These are phyloP conservation scores for Kodamaea nitidulidarum DNA, from an alignment of 805 yeast genomes.

Conservation along the genomic window DNA sequence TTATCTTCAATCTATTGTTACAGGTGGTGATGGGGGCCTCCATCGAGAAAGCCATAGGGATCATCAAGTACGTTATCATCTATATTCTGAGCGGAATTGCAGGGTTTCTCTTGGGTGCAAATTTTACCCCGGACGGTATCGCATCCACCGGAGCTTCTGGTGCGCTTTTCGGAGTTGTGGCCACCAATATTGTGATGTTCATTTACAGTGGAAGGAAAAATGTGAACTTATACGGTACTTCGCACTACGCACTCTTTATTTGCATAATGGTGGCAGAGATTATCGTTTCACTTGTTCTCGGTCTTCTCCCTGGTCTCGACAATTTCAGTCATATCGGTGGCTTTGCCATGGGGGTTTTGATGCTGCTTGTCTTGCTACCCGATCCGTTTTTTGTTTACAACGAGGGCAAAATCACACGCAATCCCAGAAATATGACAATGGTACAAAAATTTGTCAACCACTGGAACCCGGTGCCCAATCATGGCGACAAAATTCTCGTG, in stretches of 20 bases:
- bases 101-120: constrained; percentile 67
- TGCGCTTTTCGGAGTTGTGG: constrained; percentile 64
- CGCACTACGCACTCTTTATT: constrained; percentile 45
- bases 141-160: constrained; percentile 72
- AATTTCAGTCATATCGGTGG: constrained; percentile 78
- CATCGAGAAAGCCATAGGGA: constrained; percentile 56
- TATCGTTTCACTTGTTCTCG: constrained; percentile 55
- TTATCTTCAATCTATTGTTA: constrained; percentile 55
- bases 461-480: constrained; percentile 39
- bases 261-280: constrained; percentile 52
- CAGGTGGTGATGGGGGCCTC: constrained; percentile 60
- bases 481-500: constrained; percentile 29
- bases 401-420: constrained; percentile 34
- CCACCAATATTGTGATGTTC: constrained; percentile 54
- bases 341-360: constrained; percentile 54
- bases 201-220: constrained; percentile 49
- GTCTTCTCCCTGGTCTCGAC: constrained; percentile 69
- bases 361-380: constrained; percentile 47
- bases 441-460: constrained; percentile 29
- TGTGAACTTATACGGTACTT: constrained; percentile 42
- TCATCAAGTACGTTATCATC: constrained; percentile 47
- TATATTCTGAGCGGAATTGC: constrained; percentile 60
- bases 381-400: constrained; percentile 51
- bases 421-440: constrained; percentile 22
- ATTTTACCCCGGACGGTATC: constrained; percentile 62